Conservation (phyloP, 2,329 filamentous ascomycete genomes). For the Cordyceps javanica region DNA sequence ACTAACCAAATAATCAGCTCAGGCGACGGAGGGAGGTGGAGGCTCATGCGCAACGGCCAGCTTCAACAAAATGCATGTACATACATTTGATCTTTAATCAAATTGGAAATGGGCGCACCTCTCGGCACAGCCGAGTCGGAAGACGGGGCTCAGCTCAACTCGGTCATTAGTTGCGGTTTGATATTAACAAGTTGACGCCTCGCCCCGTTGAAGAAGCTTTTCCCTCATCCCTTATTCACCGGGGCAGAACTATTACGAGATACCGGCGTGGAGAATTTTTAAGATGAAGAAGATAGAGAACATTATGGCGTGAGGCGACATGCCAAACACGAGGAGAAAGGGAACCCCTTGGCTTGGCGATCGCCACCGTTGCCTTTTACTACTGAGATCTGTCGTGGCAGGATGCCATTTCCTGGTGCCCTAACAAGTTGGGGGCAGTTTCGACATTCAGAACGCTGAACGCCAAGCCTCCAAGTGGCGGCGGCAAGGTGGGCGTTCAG, state of each 20-base stretch:
- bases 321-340: neutral
- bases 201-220: neutral
- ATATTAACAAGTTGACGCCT: neutral
- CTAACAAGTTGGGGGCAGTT: too few relatives aligned
- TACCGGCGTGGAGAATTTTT: too few relatives aligned
- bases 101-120: neutral
- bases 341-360: slow-evolving; percentile 3
- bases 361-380: neutral
- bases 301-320: neutral
- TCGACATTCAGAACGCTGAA: too few relatives aligned
- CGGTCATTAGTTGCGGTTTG: slow-evolving; percentile 7
- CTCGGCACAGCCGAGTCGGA: neutral
- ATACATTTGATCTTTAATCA: neutral
- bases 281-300: neutral
- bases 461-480: neutral
- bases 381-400: neutral
- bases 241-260: neutral
- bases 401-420: neutral
- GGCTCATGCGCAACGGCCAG: neutral
- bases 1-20: neutral
- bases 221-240: too few relatives aligned
- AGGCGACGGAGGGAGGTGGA: neutral
- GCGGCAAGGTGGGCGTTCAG: neutral
- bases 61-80: neutral
- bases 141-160: neutral